These are phyloP conservation scores for Ogataea minuta DNA, from an alignment of 805 yeast genomes.

Conservation along the genomic window DNA sequence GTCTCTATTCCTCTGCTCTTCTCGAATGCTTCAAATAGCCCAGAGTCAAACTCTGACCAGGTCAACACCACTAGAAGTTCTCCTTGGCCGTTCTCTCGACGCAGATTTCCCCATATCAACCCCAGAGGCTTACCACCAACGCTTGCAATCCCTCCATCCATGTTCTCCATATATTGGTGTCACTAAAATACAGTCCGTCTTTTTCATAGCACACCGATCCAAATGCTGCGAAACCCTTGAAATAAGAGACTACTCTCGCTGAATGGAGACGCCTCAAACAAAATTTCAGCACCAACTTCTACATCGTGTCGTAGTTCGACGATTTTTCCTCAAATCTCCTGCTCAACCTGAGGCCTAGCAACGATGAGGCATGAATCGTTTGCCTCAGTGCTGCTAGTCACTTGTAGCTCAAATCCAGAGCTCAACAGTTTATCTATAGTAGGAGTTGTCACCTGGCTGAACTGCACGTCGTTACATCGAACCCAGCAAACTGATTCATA, in stretches of 20 bases:
- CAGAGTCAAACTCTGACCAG: constrained; percentile 15
- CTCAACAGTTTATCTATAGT: constrained; percentile 3
- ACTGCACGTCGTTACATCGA: neutral
- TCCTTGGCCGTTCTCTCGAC: constrained; percentile 45
- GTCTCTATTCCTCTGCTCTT: neutral
- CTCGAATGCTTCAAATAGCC: neutral
- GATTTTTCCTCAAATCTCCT: neutral
- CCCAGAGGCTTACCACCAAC: constrained; percentile 28
- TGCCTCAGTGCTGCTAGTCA: constrained; percentile 20
- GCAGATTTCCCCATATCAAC: constrained; percentile 38
- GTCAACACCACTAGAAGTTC: constrained; percentile 34
- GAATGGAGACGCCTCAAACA: constrained; percentile 26
- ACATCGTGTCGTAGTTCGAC: neutral
- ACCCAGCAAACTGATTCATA: constrained; percentile 1
- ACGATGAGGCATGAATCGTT: constrained; percentile 23
- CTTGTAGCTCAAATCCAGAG: constrained; percentile 28
- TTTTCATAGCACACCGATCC: constrained; percentile 12
- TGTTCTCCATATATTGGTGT: constrained; percentile 45
- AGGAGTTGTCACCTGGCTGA: neutral
- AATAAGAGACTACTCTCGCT: constrained; percentile 20
- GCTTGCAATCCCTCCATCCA: constrained; percentile 39
- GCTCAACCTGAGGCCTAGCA: constrained; percentile 12
- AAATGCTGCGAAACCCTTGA: constrained; percentile 1
- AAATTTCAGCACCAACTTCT: constrained; percentile 4
- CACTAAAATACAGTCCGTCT: constrained; percentile 31